phyloP scores from a whole-genome alignment of 768 basidiomycete genomes.

The Epithele typhae region DNA sequence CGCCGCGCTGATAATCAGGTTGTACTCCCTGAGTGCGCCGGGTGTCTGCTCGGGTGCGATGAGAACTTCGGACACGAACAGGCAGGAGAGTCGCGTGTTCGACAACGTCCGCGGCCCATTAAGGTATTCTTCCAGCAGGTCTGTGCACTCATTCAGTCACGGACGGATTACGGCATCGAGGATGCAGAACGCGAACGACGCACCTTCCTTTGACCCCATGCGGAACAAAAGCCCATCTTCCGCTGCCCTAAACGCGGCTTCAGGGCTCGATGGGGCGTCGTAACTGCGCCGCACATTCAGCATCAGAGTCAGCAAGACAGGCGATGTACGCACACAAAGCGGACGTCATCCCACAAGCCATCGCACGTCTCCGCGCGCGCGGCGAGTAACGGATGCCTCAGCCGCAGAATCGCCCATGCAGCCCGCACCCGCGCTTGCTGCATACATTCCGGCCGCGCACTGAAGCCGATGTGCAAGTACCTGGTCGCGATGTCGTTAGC shows the following conservation, averaged over 20 bases:
- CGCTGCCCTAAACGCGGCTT: slow-evolving; percentile 46
- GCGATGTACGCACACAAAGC: slow-evolving; percentile 52
- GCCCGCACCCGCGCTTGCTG: slow-evolving; percentile 43
- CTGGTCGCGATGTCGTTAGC: slow-evolving; percentile 37
- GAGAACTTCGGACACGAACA: slow-evolving; percentile 42
- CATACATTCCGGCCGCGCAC: slow-evolving; percentile 40
- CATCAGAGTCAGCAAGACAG: not conserved
- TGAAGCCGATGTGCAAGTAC: slow-evolving; percentile 77
- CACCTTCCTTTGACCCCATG: slow-evolving; percentile 51
- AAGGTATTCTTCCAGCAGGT: slow-evolving; percentile 63
- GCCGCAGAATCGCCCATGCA: slow-evolving; percentile 70
- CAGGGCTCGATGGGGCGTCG: slow-evolving; percentile 35
- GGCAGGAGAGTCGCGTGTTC: slow-evolving; percentile 58
- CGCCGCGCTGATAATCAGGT: slow-evolving; percentile 69
- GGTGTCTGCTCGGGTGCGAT: slow-evolving; percentile 15
- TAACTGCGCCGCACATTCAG: slow-evolving; percentile 34
- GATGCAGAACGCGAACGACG: slow-evolving; percentile 8
- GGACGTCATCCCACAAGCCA: slow-evolving; percentile 61
- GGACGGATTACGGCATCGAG: not conserved
- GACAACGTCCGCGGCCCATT: slow-evolving; percentile 77
- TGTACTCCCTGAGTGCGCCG: slow-evolving; percentile 39
- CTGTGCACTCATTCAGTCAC: slow-evolving; percentile 25
- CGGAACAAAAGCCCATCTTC: slow-evolving; percentile 46
- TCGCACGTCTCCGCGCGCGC: slow-evolving; percentile 53
- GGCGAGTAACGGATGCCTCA: slow-evolving; percentile 70